Base-by-base conservation (phyloP, 176 grass and related monocot genomes). In the Pharus latifolius region DNA sequence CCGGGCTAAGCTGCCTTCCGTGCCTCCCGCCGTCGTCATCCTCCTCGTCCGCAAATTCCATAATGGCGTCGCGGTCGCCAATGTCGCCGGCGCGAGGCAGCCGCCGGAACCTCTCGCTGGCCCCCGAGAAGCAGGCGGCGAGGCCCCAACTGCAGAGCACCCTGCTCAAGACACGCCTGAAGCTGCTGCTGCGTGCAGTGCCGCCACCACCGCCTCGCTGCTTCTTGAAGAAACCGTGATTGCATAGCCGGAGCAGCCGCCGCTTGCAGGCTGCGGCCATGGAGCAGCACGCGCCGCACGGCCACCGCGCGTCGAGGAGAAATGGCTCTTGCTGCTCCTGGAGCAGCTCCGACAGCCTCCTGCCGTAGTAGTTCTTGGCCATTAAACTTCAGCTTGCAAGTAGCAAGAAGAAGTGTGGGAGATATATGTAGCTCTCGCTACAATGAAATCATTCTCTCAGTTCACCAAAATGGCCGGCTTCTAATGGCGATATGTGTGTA, bases 271-370 rank as follows among this genome's bases (percentile, higher is more conserved):
- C 12, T 22, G 49, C 56, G 67, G n/a, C 68, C 27, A 65, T 10
- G 66, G 83, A 58, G n/a, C 76, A 81, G 84, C 80, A 22, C 20
- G 65, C 29, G 24, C 58, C 25, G 26, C 59, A 9, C 30, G 7
- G 31, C 17, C 22, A 16, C 24, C 9, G 30, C n/a, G 76, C 77
- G 15, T 75, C 67, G 52, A 68, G 69, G 10, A 99, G 75, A 56
- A 91, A 94, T 3, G 95, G 90, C 75, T 94, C 95, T 37, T 99
- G 95, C 65, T 94, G 87, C 84, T 94, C 90, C 56, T 48, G 66
- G 5, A 99, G 87, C 43, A 99, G 63, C 62, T 99, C 90, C 14
- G 48, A 84, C 10, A 99, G 95, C 71, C 59, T 85, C 75, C 73
- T 85, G 15, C 52, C 75, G 43, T 30, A 30, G 81, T 65, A 63